These are phyloP conservation scores for Leishmania tarentolae DNA, from an alignment of 208 protist species.

Conservation along the genomic window DNA sequence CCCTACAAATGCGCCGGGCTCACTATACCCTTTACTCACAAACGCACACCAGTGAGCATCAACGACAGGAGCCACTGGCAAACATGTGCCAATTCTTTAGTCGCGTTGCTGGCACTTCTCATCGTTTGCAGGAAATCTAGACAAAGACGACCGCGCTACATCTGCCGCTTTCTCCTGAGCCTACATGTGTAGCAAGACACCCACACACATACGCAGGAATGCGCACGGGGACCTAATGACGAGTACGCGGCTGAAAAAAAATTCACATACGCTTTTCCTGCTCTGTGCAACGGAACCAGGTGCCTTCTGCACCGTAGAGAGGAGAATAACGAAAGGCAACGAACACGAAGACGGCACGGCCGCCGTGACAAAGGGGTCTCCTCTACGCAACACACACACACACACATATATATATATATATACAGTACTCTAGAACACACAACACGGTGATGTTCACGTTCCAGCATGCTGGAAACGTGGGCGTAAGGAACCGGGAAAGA, in stretches of 20 bases:
- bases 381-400: constrained; percentile 3
- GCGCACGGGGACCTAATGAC: no score
- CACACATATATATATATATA: neutral
- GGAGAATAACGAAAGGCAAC: neutral
- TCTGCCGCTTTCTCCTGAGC: neutral
- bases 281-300: neutral
- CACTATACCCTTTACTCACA: neutral
- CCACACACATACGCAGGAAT: neutral
- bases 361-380: neutral
- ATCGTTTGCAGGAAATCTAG: neutral
- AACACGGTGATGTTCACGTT: neutral
- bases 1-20: neutral
- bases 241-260: neutral
- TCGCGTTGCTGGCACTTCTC: neutral
- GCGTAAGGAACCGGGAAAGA: neutral
- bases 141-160: neutral
- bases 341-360: neutral
- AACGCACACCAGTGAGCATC: neutral
- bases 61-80: neutral
- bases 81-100: neutral
- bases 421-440: neutral
- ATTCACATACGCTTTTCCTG: neutral
- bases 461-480: neutral
- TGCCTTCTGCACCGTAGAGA: neutral
- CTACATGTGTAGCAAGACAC: neutral